Evolutionary conservation across 1,284 basidiomycete genomes (phyloP).

Genomic region (Mrakiaceae sp.): DNA sequence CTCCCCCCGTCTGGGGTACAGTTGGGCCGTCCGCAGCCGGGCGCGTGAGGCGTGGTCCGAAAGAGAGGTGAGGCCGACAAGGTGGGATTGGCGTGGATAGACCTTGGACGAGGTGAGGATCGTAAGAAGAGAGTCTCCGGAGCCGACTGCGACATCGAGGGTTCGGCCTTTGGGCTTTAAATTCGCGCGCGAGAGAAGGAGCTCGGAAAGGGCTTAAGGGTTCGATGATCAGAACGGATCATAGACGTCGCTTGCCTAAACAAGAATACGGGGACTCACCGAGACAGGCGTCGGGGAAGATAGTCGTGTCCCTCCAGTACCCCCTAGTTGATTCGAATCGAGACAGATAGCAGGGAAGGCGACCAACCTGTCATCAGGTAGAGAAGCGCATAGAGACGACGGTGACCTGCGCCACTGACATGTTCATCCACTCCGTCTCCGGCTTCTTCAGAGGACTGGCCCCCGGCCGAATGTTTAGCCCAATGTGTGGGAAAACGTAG

Average conservation of each 20-base stretch:
- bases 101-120: constrained; percentile 32
- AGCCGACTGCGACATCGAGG: constrained; percentile 57
- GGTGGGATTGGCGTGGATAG: constrained; percentile 39
- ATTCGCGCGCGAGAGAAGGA: constrained; percentile 5
- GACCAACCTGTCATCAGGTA: background rate
- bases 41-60: constrained; percentile 43
- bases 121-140: constrained; percentile 53
- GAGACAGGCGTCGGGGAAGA: constrained; percentile 48
- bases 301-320: constrained; percentile 34
- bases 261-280: constrained; percentile 46
- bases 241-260: constrained; percentile 37
- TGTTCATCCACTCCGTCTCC: constrained; percentile 55
- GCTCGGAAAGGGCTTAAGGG: constrained; percentile 27
- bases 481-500: constrained; percentile 46
- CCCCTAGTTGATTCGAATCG: constrained; percentile 22
- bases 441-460: constrained; percentile 32
- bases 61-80: constrained; percentile 54
- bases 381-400: constrained; percentile 40
- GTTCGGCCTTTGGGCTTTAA: constrained; percentile 11
- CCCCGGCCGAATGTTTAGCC: constrained; percentile 38
- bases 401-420: constrained; percentile 41
- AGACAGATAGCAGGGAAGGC: background rate
- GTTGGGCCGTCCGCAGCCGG: constrained; percentile 8
- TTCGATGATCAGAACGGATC: constrained; percentile 41
- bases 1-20: constrained; percentile 3